phyloP scores from a whole-genome alignment of 495 filamentous ascomycete genomes.

The Penicillium soppii region DNA sequence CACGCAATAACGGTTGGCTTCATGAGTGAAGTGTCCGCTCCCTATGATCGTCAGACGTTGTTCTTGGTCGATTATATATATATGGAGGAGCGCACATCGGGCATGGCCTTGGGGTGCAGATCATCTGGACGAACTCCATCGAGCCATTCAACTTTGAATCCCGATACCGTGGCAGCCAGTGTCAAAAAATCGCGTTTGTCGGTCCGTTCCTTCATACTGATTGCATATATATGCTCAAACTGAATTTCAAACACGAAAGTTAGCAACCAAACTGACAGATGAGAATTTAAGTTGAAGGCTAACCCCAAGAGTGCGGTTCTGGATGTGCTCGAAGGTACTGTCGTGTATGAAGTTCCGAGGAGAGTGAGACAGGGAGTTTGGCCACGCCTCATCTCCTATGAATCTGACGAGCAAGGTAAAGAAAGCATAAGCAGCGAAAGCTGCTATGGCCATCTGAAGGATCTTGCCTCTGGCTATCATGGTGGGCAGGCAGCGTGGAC shows the following conservation, averaged over 20 bases:
- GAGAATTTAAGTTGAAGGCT: neutral
- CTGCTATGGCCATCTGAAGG: neutral
- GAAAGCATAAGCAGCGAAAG: neutral
- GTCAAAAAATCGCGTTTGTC: slow-evolving; percentile 63
- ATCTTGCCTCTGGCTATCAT: neutral
- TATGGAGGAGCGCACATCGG: slow-evolving; percentile 10
- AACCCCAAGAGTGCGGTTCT: slow-evolving; percentile 31
- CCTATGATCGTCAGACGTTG: slow-evolving; percentile 3
- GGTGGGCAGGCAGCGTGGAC: neutral
- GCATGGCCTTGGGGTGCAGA: slow-evolving; percentile 24
- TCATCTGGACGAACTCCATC: slow-evolving; percentile 39
- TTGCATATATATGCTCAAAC: slow-evolving; percentile 52
- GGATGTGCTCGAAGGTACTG: slow-evolving; percentile 20
- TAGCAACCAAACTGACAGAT: neutral
- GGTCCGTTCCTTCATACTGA: slow-evolving; percentile 58
- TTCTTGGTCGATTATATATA: neutral
- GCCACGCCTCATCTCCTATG: neutral
- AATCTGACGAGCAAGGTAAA: neutral
- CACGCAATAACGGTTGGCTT: slow-evolving; percentile 17
- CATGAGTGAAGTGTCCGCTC: slow-evolving; percentile 1
- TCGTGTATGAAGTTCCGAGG: slow-evolving; percentile 7
- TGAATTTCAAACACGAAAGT: slow-evolving; percentile 3
- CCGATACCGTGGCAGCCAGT: slow-evolving; percentile 50
- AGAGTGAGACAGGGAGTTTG: neutral
- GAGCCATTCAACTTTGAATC: slow-evolving; percentile 54